A percentile compares a stretch with the other conserved stretches of the same genome.
These are phyloP conservation scores for Ziziphus jujuba DNA, from an alignment of 306 rosid species.

Conservation along the genomic window DNA sequence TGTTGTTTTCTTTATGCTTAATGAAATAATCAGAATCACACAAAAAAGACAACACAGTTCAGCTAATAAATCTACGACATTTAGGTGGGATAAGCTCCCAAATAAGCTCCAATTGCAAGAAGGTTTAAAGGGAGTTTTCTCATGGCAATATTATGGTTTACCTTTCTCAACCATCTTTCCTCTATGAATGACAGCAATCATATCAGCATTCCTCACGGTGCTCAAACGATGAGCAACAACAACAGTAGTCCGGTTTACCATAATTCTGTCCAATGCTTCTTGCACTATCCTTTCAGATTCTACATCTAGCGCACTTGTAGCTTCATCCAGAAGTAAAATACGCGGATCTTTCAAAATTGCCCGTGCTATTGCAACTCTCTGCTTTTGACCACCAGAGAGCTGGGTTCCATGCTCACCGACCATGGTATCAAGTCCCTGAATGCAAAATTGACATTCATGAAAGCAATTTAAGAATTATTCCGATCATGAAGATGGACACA, in stretches of 20 bases:
- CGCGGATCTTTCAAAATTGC: constrained; percentile 83
- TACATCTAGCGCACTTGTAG: constrained; percentile 92
- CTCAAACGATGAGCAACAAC: constrained; percentile 95
- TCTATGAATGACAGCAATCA: constrained; percentile 86
- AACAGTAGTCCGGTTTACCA: constrained; percentile 81
- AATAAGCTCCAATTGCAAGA: neutral
- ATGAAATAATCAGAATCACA: too few species aligned
- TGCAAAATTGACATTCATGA: neutral
- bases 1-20: too few species aligned
- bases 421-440: constrained; percentile 79
- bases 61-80: neutral
- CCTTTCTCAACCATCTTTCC: constrained; percentile 96
- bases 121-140: neutral
- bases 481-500: neutral
- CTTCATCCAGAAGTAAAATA: constrained; percentile 86
- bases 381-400: constrained; percentile 89
- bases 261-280: constrained; percentile 83
- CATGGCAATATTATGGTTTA: constrained; percentile 11
- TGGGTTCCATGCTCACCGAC: constrained; percentile 95
- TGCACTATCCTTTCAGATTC: constrained; percentile 92
- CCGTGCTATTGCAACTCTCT: constrained; percentile 88
- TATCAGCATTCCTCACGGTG: constrained; percentile 80
- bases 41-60: neutral
- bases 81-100: neutral
- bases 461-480: constrained; percentile 12